Evolutionary conservation across 2,329 filamentous ascomycete species (phyloP).

Genomic region (Alternaria infectoria): DNA sequence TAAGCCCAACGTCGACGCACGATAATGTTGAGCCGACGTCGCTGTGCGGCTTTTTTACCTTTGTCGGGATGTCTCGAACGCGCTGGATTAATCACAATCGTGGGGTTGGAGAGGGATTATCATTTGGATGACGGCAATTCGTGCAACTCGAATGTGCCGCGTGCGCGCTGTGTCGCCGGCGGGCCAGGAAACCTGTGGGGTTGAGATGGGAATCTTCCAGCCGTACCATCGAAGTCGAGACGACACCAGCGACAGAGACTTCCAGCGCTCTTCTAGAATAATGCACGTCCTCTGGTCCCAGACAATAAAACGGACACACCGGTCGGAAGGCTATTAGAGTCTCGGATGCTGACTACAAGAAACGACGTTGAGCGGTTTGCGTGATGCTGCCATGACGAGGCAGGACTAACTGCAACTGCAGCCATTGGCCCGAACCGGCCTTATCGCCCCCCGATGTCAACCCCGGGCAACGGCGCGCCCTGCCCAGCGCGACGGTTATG

Average conservation of each 20-base stretch:
- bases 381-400: constrained; percentile 35
- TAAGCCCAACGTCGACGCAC: constrained; percentile 33
- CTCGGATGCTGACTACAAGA: constrained; percentile 36
- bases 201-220: constrained; percentile 17
- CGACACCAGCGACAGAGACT: not conserved
- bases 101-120: constrained; percentile 32
- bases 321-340: constrained; percentile 11
- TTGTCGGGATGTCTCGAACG: constrained; percentile 12
- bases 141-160: constrained; percentile 3
- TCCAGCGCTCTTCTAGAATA: constrained; percentile 10
- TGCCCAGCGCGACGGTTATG: constrained; percentile 8
- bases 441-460: constrained; percentile 33
- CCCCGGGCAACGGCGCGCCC: constrained; percentile 10
- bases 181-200: constrained; percentile 28
- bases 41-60: constrained; percentile 36
- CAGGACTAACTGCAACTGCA: constrained; percentile 20
- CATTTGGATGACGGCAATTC: constrained; percentile 21
- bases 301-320: constrained; percentile 9
- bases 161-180: constrained; percentile 11
- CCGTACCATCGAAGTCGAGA: constrained; percentile 7
- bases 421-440: constrained; percentile 32
- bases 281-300: constrained; percentile 7
- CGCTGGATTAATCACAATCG: constrained; percentile 22
- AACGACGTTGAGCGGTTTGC: constrained; percentile 22
- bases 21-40: constrained; percentile 39